Evolutionary conservation across 1,284 basidiomycete species (phyloP).

Genomic region (Naganishia sp.): DNA sequence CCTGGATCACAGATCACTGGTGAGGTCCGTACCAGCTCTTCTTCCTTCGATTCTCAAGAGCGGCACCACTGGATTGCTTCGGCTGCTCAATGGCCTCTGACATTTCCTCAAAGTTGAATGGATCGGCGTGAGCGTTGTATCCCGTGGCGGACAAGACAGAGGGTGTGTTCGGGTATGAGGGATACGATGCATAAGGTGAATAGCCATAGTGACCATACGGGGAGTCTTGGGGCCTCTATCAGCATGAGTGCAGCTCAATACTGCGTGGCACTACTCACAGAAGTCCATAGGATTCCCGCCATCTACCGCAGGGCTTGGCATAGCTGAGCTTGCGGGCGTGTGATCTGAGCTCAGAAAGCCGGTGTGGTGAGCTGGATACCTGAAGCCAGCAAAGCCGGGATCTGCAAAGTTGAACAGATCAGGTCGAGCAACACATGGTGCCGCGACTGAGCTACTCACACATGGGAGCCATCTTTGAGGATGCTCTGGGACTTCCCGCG

Average conservation of each 20-base stretch:
- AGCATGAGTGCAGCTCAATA: background rate
- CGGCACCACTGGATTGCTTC: background rate
- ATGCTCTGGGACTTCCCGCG: background rate
- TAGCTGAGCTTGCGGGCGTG: constrained; percentile 14
- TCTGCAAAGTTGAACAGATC: background rate
- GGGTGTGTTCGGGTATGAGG: constrained; percentile 21
- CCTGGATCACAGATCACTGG: background rate
- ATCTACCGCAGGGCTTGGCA: constrained; percentile 14
- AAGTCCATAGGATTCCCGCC: constrained; percentile 11
- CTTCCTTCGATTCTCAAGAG: constrained; percentile 15
- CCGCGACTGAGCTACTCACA: background rate
- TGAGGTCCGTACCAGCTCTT: constrained; percentile 27
- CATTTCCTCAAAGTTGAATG: constrained; percentile 22
- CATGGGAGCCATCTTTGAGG: constrained; percentile 2
- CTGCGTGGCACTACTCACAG: background rate
- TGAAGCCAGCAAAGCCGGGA: background rate
- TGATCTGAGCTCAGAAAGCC: constrained; percentile 12
- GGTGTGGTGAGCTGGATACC: constrained; percentile 4
- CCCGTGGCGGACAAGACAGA: constrained; percentile 11
- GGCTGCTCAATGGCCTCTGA: constrained; percentile 3
- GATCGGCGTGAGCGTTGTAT: constrained; percentile 20
- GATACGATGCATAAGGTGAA: constrained; percentile 2
- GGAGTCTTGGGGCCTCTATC: background rate
- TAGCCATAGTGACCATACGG: constrained; percentile 14
- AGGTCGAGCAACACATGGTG: background rate